Evolutionary conservation across 257 asterid genomes (phyloP).

Genomic region (Eustoma russellianum): DNA sequence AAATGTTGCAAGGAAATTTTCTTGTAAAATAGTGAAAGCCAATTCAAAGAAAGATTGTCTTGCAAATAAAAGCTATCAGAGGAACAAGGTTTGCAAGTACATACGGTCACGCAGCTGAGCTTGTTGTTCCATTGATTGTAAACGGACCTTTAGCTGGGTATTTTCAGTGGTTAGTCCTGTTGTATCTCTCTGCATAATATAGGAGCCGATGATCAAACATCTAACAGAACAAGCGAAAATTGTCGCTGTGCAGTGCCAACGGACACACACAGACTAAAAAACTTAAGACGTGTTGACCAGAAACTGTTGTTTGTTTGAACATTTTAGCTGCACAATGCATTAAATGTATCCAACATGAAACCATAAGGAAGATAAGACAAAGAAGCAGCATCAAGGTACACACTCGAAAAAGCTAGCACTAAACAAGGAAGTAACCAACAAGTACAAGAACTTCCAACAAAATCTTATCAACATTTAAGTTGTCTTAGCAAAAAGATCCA

Average conservation of each 20-base stretch:
- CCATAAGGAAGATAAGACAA: background rate
- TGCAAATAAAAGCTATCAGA: background rate
- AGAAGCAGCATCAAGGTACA: background rate
- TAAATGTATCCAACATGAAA: background rate
- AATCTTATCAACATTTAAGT: too few relatives aligned
- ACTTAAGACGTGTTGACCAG: background rate
- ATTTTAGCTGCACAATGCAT: background rate
- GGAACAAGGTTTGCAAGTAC: background rate
- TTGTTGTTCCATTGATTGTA: conserved; percentile 98
- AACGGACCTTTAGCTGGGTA: conserved; percentile 82
- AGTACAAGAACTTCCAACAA: background rate
- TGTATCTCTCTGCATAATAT: conserved; percentile 70
- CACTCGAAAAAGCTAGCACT: background rate
- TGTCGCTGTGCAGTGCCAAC: background rate
- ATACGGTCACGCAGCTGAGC: conserved; percentile 91
- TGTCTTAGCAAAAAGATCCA: too few relatives aligned
- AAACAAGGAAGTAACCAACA: background rate
- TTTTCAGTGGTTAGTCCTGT: conserved; percentile 76
- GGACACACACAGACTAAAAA: background rate
- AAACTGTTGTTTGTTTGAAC: background rate
- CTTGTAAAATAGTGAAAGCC: too few relatives aligned
- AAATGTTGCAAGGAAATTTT: too few relatives aligned
- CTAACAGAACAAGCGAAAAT: background rate
- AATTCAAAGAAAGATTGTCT: background rate
- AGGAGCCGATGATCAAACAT: background rate